Evolutionary conservation across 208 protist species (phyloP), one percentile per base, ranked within the genome.

Genomic region (Trypanosoma conorhini): DNA sequence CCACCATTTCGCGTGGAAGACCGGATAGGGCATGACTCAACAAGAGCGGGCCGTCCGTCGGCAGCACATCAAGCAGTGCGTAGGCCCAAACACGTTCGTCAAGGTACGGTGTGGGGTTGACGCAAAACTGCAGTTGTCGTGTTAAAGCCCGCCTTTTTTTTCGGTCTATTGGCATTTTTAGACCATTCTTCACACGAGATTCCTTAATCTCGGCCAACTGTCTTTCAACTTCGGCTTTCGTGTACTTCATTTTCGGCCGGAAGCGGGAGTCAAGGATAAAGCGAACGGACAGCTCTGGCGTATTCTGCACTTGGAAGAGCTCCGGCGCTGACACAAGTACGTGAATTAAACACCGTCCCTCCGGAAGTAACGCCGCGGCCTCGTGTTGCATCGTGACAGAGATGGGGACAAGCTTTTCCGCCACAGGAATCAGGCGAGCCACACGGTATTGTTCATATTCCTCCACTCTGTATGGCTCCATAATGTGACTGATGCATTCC

Each of bases 391-490:
- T 74, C n/a, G 73, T 74, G 19, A 38, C 26, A 22, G 72, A 74
- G 38, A 96, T 69, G 0, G 72, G 64, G 26, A 91, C 67, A 63
- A 75, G 74, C 7, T 56, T 22, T 17, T 71, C 44, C 7, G 70
- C 70, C n/a, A 63, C 65, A 5, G 81, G 83, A 44, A 94, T 73
- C 58, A 96, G 68, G 1, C 87, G 80, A 59, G 92, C 92, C 5
- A 90, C 83, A 22, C 92, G 87, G 70, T 85, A 91, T 70, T 83
- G 89, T 79, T 94, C 89, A 69, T 93, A 95, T 22, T 76, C 70
- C 61, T 87, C 69, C 5, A 96, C 83, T 44, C 76, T 58, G 42
- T 86, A 77, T 15, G 66, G 64, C 9, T 57, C 75, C 57, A 88
- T 66, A 8, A 56, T 10, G 24, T 35, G 26, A 66, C 15, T 44